Base-by-base conservation (phyloP, 305 asterid genomes). In the Solanum chacoense region DNA sequence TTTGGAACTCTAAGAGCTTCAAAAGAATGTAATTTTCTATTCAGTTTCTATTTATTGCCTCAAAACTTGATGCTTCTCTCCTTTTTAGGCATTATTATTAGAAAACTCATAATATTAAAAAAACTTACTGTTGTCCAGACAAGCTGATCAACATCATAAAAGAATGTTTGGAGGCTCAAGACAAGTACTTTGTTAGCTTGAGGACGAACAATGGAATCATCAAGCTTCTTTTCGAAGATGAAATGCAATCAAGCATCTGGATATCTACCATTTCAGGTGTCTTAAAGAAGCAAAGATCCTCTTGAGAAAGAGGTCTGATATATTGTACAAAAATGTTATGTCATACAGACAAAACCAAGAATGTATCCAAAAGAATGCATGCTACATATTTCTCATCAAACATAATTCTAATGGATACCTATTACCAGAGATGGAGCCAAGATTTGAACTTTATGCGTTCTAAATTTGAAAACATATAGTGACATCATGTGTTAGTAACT, bases 201-300 rank as follows among this genome's bases (percentile, higher is more conserved):
- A 93, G 89, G 92, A 94, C 95, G 45, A 89, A 83, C 84, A 90
- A 89, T 59, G 96, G 95, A 11, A 79, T 91, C 55, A 89, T 93
- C 85, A 93, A 92, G 91, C 91, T 94, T 87, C 89, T 89, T 13
- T 94, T 94, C n/a, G 90, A 94, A 92, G 96, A 94, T 85, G 92
- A 91, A 84, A 90, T 83, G 90, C 94, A 92, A 76, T 91, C 94
- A 11, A 88, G 90, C 26, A 88, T 92, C 67, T 94, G 94, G 94
- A 91, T 88, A 88, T 90, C 94, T 45, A 92, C 93, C 87, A 92
- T 93, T 90, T 90, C 92, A 88, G 83, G 91, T 89, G 93, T 93
- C 87, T 77, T 91, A 77, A 91, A 90, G 89, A 89, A 92, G 90
- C 84, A 85, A 55, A 38, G 72, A 34, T 84, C 92, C 78, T 85